Evolutionary conservation across 148 eudicot genomes (phyloP), one percentile per base, ranked within the genome.

Genomic region (Amaranthus hypochondriacus): DNA sequence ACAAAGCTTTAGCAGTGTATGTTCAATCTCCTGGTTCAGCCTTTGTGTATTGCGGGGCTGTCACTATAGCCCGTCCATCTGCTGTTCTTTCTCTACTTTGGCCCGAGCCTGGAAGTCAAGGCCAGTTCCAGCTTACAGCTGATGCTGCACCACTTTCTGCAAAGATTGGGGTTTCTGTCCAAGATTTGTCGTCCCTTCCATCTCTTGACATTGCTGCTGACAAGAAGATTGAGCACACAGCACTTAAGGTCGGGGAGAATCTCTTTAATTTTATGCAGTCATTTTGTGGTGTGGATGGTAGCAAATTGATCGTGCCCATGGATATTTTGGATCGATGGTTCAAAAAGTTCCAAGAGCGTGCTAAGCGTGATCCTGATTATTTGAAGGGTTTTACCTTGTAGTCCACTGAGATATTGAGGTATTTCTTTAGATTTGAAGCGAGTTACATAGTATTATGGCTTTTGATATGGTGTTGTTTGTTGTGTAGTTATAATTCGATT

Each of bases 191-290:
- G 4, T 61, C 90, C 0, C 83, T 95, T 18, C 89, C 88, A 1
- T 87, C 96, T 46, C 93, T 92, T 0, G 98, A 95, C 57, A 92
- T 89, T 48, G 86, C 86, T 4, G 98, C 89, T 3, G 98, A 86
- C 68, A 85, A 79, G 85, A 87, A 77, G 83, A 92, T 95, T 13
- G 93, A 92, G 86, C 80, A 82, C 9, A 71, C 90, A 78, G 98
- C 98, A 5, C 71, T 92, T 75, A 95, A 87, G 81, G 98, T 95
- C 7, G 98, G 98, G 47, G 93, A 90, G 84, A 95, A 95, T 75
- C 79, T 95, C 76, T 95, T 95, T 64, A 95, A 95, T 75, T 95
- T 95, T 69, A 95, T 95, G 98, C 98, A 95, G 92, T 92, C 97
- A 18, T 95, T 94, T 66, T 95, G 98, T 73, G 97, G 92, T 3